phyloP scores from a whole-genome alignment of 2,329 filamentous ascomycete species.

The Gyromitra esculenta region DNA sequence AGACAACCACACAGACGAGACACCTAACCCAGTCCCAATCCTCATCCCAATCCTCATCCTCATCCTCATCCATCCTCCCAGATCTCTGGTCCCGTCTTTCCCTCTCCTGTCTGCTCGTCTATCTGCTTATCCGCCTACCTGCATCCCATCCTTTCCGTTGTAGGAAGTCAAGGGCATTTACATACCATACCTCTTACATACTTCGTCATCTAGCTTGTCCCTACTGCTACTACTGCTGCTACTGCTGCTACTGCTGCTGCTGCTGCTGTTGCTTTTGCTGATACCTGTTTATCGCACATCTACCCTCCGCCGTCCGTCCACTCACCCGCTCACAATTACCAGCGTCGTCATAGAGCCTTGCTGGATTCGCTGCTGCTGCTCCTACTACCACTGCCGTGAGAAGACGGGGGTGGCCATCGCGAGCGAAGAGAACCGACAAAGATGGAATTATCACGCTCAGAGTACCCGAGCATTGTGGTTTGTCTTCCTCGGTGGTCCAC shows the following conservation, averaged over 20 bases:
- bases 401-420: conserved; percentile 27
- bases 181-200: neutral
- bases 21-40: conserved; percentile 45
- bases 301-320: neutral
- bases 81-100: conserved; percentile 39
- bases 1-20: conserved; percentile 45
- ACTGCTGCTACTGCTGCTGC: too few relatives aligned
- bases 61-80: conserved; percentile 11
- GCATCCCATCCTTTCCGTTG: conserved; percentile 45
- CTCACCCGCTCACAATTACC: neutral
- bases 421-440: conserved; percentile 52
- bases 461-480: conserved; percentile 96
- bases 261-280: neutral
- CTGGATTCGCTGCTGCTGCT: conserved; percentile 1
- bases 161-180: conserved; percentile 20
- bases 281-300: conserved; percentile 16
- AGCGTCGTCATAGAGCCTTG: conserved; percentile 26
- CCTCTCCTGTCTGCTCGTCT: neutral
- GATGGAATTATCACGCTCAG: conserved; percentile 83
- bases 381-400: conserved; percentile 17
- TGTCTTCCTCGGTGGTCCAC: conserved; percentile 61
- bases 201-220: conserved; percentile 11
- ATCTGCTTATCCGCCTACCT: neutral
- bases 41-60: conserved; percentile 12
- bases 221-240: too few relatives aligned